phyloP scores from a whole-genome alignment of 176 grass and related monocot genomes.

The Chloris gayana region DNA sequence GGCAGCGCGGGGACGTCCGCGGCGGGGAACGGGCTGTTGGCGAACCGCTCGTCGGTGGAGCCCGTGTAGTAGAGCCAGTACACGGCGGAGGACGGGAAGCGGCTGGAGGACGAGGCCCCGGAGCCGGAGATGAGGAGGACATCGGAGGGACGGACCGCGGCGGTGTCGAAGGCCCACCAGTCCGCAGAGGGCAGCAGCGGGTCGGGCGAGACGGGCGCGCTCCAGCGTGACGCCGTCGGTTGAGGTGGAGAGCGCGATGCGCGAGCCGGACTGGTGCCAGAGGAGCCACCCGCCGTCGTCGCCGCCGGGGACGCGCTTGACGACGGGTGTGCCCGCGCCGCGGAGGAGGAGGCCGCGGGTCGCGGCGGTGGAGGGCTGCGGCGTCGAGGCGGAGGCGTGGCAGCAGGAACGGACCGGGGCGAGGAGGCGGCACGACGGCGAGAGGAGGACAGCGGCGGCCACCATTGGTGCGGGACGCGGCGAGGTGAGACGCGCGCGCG shows the following conservation, averaged over 20 bases:
- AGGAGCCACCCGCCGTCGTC: constrained; percentile 63
- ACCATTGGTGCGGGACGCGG: constrained; percentile 20
- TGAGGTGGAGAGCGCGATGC: constrained; percentile 61
- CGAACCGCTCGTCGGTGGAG: constrained; percentile 56
- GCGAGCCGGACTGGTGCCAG: constrained; percentile 53
- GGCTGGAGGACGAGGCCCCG: constrained; percentile 44
- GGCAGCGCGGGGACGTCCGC: constrained; percentile 51
- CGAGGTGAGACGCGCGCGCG: not conserved
- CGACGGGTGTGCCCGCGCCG: constrained; percentile 58
- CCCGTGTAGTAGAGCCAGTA: constrained; percentile 97
- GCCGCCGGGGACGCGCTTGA: constrained; percentile 57
- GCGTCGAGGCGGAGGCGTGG: constrained; percentile 32
- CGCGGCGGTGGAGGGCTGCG: not conserved
- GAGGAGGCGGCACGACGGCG: not conserved
- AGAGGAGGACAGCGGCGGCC: constrained; percentile 16
- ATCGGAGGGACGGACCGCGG: constrained; percentile 62
- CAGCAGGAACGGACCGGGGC: not conserved
- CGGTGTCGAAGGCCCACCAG: constrained; percentile 92
- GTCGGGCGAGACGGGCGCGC: constrained; percentile 33
- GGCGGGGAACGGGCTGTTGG: constrained; percentile 21
- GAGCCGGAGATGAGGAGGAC: constrained; percentile 71
- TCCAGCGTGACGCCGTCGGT: constrained; percentile 71
- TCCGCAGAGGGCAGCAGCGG: constrained; percentile 58
- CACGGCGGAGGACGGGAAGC: constrained; percentile 49
- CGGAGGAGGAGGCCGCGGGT: constrained; percentile 34